Conservation (phyloP, 2,329 filamentous ascomycete genomes). For the Lachnellula arida region DNA sequence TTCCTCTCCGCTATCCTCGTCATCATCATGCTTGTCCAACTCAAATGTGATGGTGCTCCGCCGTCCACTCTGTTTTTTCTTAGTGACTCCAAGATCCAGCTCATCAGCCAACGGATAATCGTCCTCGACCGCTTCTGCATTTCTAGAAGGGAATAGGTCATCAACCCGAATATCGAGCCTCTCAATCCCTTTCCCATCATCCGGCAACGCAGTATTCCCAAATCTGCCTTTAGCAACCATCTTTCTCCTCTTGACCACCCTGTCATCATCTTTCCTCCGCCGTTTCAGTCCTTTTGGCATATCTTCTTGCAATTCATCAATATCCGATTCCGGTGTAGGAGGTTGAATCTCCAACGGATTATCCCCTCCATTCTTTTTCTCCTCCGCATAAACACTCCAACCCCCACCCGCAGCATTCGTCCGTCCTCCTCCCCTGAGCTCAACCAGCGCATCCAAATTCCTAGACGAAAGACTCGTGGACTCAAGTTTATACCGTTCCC, state of each 20-base stretch:
- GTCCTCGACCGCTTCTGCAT: conserved; percentile 18
- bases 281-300: conserved; percentile 23
- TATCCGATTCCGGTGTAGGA: conserved; percentile 36
- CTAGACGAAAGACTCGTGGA: conserved; percentile 65
- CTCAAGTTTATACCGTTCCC: conserved; percentile 65
- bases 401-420: conserved; percentile 70
- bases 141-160: conserved; percentile 46
- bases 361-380: conserved; percentile 35
- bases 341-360: conserved; percentile 47
- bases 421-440: conserved; percentile 63
- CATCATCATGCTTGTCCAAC: conserved; percentile 25
- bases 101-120: conserved; percentile 22
- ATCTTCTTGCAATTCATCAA: conserved; percentile 20
- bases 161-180: conserved; percentile 55
- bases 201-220: conserved; percentile 51
- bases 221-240: conserved; percentile 65
- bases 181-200: conserved; percentile 59
- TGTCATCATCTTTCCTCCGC: conserved; percentile 29
- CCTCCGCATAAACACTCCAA: conserved; percentile 72
- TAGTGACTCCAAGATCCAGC: conserved; percentile 25
- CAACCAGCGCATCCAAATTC: conserved; percentile 65
- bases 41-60: conserved; percentile 24
- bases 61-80: conserved; percentile 27
- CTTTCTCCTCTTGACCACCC: conserved; percentile 52
- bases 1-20: conserved; percentile 25